Conservation (phyloP, 495 filamentous ascomycete species). For the Aspergillus steynii region DNA sequence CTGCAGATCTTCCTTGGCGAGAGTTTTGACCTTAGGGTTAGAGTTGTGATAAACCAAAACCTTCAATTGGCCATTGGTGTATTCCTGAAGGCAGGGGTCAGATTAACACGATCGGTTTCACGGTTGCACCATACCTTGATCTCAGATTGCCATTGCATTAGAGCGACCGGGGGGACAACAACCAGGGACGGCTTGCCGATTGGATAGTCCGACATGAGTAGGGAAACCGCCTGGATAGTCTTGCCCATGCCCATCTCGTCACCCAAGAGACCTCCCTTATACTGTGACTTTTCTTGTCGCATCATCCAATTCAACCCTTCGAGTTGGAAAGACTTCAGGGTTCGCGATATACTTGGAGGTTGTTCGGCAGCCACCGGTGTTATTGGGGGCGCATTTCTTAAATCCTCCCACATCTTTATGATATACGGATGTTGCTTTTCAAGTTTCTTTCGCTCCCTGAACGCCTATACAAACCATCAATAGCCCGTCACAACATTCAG, state of each 20-base stretch:
- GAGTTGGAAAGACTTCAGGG: slow-evolving; percentile 87
- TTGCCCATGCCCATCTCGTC: slow-evolving; percentile 99
- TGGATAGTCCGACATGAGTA: slow-evolving; percentile 97
- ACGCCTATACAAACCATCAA: slow-evolving; percentile 25
- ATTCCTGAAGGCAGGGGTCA: slow-evolving; percentile 47
- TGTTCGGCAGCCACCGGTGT: slow-evolving; percentile 67
- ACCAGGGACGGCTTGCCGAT: slow-evolving; percentile 80
- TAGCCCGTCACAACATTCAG: neutral
- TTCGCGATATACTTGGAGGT: slow-evolving; percentile 73
- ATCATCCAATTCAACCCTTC: slow-evolving; percentile 94
- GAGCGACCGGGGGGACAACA: slow-evolving; percentile 87
- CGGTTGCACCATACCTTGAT: slow-evolving; percentile 54
- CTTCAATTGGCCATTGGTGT: slow-evolving; percentile 85
- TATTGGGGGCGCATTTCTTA: slow-evolving; percentile 66
- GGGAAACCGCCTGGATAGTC: slow-evolving; percentile 93
- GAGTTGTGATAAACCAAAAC: slow-evolving; percentile 88
- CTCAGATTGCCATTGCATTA: slow-evolving; percentile 97
- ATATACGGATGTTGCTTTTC: slow-evolving; percentile 77
- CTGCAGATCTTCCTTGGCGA: slow-evolving; percentile 70
- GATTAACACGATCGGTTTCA: neutral
- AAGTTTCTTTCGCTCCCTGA: slow-evolving; percentile 62
- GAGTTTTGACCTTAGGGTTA: slow-evolving; percentile 75
- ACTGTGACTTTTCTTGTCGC: slow-evolving; percentile 79
- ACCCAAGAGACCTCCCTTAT: slow-evolving; percentile 85
- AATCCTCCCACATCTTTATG: slow-evolving; percentile 77